Base-by-base conservation (phyloP, 331 rosid genomes). In the Pyracantha coccinea region DNA sequence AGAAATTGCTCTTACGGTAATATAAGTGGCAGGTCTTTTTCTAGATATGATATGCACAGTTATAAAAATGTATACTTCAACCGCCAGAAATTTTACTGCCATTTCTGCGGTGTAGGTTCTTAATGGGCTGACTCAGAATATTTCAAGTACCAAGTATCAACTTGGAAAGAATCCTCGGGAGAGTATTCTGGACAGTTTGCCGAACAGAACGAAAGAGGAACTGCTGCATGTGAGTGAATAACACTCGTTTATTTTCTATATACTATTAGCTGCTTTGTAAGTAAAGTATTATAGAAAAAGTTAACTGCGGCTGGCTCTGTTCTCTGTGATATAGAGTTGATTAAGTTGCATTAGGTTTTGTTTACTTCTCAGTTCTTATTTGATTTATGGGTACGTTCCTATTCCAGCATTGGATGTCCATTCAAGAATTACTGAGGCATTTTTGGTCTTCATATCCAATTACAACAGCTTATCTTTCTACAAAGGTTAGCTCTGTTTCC, bases 361-460 rank as follows among this genome's bases (percentile, higher is more conserved):
- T 64, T 69, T 71, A 69, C 20, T 80, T 72, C 69, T 54, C 57
- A 55, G 55, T 77, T 71, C 61, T 68, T 38, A 35, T 44, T 65
- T 75, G 29, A 62, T 60, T 70, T 67, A 23, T 65, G 68, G 35
- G 55, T 54, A 29, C 19, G 62, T 74, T 81, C 73, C 68, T 82
- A 82, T 85, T 86, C 71, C 93, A 95, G 99, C 96, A 95, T 74
- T 92, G 97, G 99, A 83, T 83, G 75, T 92, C 91, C 77, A 95
- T 93, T 85, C 97, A 90, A 80, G 99, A 95, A 86, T 79, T 95
- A 88, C 84, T 92, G 82, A 80, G 87, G 85, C 99, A 95, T 83
- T 95, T 89, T 78, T 95, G 99, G 99, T 89, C 99, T 82, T 89
- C 99, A 23, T 95, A 95, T 89, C 99, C 99, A 83, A 66, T 95